A percentile compares a stretch with the other conserved stretches of the same genome.
phyloP scores from a whole-genome alignment of 2,329 filamentous ascomycete species.

The Microascus cirrosus region DNA sequence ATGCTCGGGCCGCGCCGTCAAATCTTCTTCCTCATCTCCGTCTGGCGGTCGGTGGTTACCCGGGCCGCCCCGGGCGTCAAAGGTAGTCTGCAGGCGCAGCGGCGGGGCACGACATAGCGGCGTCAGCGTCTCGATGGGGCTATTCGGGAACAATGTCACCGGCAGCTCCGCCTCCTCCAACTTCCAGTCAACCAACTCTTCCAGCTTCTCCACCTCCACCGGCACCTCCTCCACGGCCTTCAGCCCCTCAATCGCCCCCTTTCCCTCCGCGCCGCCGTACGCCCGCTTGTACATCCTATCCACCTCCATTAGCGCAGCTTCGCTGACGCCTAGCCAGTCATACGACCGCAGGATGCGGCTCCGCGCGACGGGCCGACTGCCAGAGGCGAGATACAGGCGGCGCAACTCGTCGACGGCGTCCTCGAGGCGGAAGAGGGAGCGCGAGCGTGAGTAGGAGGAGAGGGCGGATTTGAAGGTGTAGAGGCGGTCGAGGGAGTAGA shows the following conservation, averaged over 20 bases:
- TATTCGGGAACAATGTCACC: conserved; percentile 12
- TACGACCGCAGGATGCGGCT: conserved; percentile 43
- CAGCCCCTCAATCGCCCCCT: conserved; percentile 33
- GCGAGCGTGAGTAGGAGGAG: conserved; percentile 40
- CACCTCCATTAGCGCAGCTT: conserved; percentile 39
- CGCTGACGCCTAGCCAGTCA: conserved; percentile 42
- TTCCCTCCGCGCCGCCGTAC: conserved; percentile 37
- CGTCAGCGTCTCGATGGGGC: conserved; percentile 13
- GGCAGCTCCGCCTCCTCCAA: conserved; percentile 11
- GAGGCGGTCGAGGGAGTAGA: conserved; percentile 49
- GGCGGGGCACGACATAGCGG: conserved; percentile 13
- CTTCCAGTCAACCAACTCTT: conserved; percentile 5
- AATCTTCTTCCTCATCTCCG: conserved; percentile 21
- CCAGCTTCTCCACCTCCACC: conserved; percentile 4
- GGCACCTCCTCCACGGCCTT: conserved; percentile 4
- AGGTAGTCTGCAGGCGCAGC: conserved; percentile 33
- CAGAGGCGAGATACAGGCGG: conserved; percentile 43
- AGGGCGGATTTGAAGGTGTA: conserved; percentile 55
- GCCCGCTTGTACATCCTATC: conserved; percentile 43
- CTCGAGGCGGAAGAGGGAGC: conserved; percentile 35
- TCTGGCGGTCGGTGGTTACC: conserved; percentile 8
- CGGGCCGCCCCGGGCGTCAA: conserved; percentile 13
- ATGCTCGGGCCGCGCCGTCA: conserved; percentile 23
- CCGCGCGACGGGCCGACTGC: conserved; percentile 35
- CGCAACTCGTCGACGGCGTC: conserved; percentile 53